Percentiles rank a stretch among this genome's conserved stretches.
phyloP scores from a whole-genome alignment of 441 rosid genomes.

The Syzygium syzygioides region DNA sequence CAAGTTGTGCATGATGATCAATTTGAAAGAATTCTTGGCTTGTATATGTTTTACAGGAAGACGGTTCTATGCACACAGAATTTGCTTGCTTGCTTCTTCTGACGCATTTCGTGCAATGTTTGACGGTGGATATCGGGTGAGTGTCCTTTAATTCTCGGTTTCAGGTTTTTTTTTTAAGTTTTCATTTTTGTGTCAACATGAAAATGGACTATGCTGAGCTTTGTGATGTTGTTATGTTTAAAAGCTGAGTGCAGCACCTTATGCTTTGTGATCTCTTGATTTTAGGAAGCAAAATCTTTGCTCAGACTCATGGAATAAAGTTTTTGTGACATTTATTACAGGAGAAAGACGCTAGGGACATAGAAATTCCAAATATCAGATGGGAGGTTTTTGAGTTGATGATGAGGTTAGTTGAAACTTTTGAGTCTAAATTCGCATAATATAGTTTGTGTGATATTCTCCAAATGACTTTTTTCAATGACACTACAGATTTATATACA shows the following conservation, averaged over 20 bases:
- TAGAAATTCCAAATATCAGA: constrained; percentile 96
- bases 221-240: not conserved
- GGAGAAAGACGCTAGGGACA: constrained; percentile 98
- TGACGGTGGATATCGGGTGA: constrained; percentile 98
- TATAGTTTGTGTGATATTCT: not conserved
- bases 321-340: constrained; percentile 16
- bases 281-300: not conserved
- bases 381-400: constrained; percentile 99
- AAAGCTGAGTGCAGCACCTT: not conserved
- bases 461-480: constrained; percentile 8
- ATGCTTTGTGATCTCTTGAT: not conserved
- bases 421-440: not conserved
- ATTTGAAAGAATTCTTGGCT: not conserved
- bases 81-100: constrained; percentile 97
- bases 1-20: constrained; percentile 1
- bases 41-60: constrained; percentile 48
- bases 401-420: constrained; percentile 69
- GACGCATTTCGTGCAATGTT: constrained; percentile 99
- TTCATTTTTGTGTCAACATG: not conserved
- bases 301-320: not conserved
- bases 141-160: constrained; percentile 12
- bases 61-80: constrained; percentile 93
- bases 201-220: not conserved
- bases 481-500: constrained; percentile 76
- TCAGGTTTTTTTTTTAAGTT: not conserved